These are phyloP conservation scores for Pogostemon cablin DNA, from an alignment of 257 asterid genomes.

Conservation along the genomic window DNA sequence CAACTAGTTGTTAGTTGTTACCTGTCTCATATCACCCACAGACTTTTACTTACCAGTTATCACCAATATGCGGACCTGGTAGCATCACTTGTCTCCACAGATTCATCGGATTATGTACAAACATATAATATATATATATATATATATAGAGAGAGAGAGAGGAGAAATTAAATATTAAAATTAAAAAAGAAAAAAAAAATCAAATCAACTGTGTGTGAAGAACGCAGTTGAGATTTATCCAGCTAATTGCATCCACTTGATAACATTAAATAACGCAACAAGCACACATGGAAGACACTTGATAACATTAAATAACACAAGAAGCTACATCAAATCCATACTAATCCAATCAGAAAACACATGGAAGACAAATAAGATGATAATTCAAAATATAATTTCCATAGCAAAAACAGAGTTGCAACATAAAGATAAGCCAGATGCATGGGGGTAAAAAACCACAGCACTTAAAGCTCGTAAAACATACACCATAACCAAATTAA, in stretches of 20 bases:
- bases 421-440: conserved; percentile 26
- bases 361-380: conserved; percentile 3
- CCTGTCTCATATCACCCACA: conserved; percentile 10
- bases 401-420: conserved; percentile 21
- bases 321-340: too few relatives aligned
- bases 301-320: too few relatives aligned
- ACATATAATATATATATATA: too few relatives aligned
- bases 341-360: too few relatives aligned
- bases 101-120: too few relatives aligned
- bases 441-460: conserved; percentile 32
- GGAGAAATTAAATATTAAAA: neutral
- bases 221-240: too few relatives aligned
- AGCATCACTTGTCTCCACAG: neutral
- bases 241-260: too few relatives aligned
- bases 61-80: neutral
- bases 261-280: too few relatives aligned
- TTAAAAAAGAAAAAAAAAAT: too few relatives aligned
- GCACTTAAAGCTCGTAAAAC: conserved; percentile 19
- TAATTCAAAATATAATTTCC: conserved; percentile 25
- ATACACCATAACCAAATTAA: conserved; percentile 16
- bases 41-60: neutral
- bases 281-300: too few relatives aligned
- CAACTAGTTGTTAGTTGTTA: neutral
- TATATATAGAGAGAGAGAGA: neutral
- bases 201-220: too few relatives aligned